Percentiles rank a stretch among this genome's conserved stretches.
Conservation (phyloP, 73 alveolate species). For the Symbiodinium pilosum region DNA sequence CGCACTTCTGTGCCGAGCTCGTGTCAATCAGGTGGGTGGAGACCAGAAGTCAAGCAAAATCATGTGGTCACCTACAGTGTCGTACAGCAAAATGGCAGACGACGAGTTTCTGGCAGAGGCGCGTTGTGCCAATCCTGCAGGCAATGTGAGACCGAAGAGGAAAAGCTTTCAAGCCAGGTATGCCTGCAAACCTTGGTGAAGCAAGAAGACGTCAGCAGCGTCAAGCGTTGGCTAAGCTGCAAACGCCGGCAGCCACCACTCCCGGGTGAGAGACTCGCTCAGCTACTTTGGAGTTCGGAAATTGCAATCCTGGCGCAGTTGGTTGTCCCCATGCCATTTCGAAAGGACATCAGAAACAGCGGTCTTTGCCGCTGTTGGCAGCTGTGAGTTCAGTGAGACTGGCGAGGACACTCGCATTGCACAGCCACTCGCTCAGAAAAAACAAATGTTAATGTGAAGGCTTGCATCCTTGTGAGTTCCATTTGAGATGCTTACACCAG, state of each 20-base stretch:
- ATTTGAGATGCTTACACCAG: not conserved
- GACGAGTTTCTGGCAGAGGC: not conserved
- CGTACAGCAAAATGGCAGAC: not conserved
- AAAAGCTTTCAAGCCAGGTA: not conserved
- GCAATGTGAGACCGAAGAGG: not conserved
- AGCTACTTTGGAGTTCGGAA: not conserved
- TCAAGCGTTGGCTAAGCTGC: conserved; percentile 65
- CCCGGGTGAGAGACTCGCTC: conserved; percentile 7
- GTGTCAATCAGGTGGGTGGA: not conserved
- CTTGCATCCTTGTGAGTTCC: not conserved
- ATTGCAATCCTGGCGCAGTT: not conserved
- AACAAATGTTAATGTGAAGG: not conserved
- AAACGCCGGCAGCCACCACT: conserved; percentile 9
- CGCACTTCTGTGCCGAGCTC: too few relatives aligned
- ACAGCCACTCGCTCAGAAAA: not conserved
- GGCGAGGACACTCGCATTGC: conserved; percentile 79
- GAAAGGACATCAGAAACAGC: conserved; percentile 20
- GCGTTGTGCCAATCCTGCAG: not conserved
- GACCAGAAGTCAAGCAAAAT: not conserved
- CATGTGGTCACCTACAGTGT: not conserved
- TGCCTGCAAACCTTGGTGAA: conserved; percentile 50
- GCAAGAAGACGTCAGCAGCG: conserved; percentile 8
- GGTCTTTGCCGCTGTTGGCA: conserved; percentile 32
- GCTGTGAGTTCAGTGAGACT: conserved; percentile 54
- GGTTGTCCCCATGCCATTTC: not conserved